Base-by-base conservation (phyloP, 2,329 filamentous ascomycete genomes). In the Sordariomycetes sp. region DNA sequence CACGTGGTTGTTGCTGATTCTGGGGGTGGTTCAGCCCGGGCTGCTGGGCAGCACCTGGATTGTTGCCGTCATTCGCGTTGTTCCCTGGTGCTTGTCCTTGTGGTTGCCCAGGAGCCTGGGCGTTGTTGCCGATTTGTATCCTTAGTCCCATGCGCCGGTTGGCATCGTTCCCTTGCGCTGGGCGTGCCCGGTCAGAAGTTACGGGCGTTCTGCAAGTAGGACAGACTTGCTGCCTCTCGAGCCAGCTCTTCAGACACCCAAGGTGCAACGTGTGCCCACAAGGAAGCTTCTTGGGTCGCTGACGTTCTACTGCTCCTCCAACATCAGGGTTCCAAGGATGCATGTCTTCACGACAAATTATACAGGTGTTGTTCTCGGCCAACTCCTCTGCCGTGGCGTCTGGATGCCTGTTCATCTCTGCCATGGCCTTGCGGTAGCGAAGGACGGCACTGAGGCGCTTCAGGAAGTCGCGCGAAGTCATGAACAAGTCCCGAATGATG, bases 311-410 rank as follows among this genome's bases (percentile, higher is more conserved):
- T 36, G 82, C 70, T n/a, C 75, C 80, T 68, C 45, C 75, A 63
- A 53, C 75, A 61, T 60, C 55, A 1, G 67, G 61, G 38, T 74
- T 59, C 84, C 86, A 94, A 2, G 82, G 78, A 21, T 76, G 75
- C 92, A 98, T 98, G 43, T 93, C 86, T 55, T 98, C 92, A 40
- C 92, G 79, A 57, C 92, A 98, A 36, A 98, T 94, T 46, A 98
- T 98, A 57, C 92, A 98, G 3, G 92, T 93, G 49, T 93, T 86
- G 53, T 95, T 90, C 32, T 84, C 72, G 19, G 70, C 66, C 17
- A 98, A 75, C 44, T 98, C 90, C 44, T 93, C 86, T 3, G 75
- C 70, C 2, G 85, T 94, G 2, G 92, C 92, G 54, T 98, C 92
- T 5, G 85, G 83, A 53, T 95, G 96, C 39, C 76, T 75, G 51